These are phyloP conservation scores for Mucor sp. DNA, from an alignment of 371 early-diverging fungal species.

Conservation along the genomic window DNA sequence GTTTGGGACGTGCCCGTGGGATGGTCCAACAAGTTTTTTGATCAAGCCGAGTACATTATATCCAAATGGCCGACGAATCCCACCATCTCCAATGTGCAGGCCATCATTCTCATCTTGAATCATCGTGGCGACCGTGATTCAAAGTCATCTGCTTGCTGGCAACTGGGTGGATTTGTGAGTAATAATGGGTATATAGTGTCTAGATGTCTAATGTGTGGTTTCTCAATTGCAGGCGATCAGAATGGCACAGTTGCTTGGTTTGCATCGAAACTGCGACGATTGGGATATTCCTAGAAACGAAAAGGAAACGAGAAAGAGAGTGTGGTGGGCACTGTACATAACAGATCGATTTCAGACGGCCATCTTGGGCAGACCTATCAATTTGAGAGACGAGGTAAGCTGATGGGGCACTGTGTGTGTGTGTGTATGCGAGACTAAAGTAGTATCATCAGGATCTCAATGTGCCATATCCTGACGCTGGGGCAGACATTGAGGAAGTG, in stretches of 20 bases:
- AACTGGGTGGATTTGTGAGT: conserved; percentile 38
- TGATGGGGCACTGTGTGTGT: no score
- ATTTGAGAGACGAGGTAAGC: conserved; percentile 43
- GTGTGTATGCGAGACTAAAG: no score
- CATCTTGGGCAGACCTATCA: conserved; percentile 36
- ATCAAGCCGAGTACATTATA: conserved; percentile 35
- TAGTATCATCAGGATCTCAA: conserved; percentile 45
- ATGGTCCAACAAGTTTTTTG: conserved; percentile 46
- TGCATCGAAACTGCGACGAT: conserved; percentile 39
- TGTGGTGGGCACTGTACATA: conserved; percentile 47
- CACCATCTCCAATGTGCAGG: conserved; percentile 39
- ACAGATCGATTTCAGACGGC: conserved; percentile 46
- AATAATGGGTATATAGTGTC: background rate
- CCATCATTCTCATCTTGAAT: conserved; percentile 39
- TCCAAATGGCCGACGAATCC: conserved; percentile 19
- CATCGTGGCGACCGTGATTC: conserved; percentile 37
- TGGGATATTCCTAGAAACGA: conserved; percentile 42
- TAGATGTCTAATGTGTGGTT: background rate
- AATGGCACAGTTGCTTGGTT: conserved; percentile 36
- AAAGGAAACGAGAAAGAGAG: conserved; percentile 39
- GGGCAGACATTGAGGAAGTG: conserved; percentile 37
- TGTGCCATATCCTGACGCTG: conserved; percentile 35
- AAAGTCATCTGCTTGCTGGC: conserved; percentile 43
- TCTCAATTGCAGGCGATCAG: conserved; percentile 6
- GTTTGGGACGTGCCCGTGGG: conserved; percentile 45